Evolutionary conservation across 345 rosid genomes (phyloP).

Genomic region (Populus simonii): DNA sequence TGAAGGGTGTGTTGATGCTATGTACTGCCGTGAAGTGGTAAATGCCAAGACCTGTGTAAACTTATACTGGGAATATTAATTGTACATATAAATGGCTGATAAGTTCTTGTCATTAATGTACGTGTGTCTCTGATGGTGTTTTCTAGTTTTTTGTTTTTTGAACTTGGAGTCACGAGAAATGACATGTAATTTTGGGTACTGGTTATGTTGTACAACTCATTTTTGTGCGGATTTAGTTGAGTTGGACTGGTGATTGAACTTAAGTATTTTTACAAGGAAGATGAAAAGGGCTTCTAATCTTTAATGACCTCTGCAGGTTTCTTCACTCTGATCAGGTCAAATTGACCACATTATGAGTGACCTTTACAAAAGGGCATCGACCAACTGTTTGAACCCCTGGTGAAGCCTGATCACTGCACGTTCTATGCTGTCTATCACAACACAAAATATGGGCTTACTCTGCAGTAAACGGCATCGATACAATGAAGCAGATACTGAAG

Average conservation of each 20-base stretch:
- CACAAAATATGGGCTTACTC: constrained; percentile 69
- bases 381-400: constrained; percentile 17
- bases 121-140: constrained; percentile 1
- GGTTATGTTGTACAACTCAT: not conserved
- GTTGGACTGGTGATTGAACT: not conserved
- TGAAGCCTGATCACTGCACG: constrained; percentile 31
- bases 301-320: not conserved
- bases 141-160: not conserved
- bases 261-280: constrained; percentile 8
- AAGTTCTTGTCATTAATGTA: constrained; percentile 10
- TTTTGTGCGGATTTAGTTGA: not conserved
- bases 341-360: constrained; percentile 21
- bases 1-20: not conserved
- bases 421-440: constrained; percentile 46
- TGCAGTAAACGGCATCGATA: constrained; percentile 69
- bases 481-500: constrained; percentile 69
- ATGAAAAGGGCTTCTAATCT: constrained; percentile 3
- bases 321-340: constrained; percentile 23
- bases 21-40: not conserved
- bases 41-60: constrained; percentile 6
- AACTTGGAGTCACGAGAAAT: constrained; percentile 11
- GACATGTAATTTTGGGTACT: not conserved
- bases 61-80: constrained; percentile 7
- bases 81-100: constrained; percentile 7
- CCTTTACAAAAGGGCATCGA: constrained; percentile 18